Base-by-base conservation (phyloP, 2,329 filamentous ascomycete species). In the Sphaerulina vaccinii region DNA sequence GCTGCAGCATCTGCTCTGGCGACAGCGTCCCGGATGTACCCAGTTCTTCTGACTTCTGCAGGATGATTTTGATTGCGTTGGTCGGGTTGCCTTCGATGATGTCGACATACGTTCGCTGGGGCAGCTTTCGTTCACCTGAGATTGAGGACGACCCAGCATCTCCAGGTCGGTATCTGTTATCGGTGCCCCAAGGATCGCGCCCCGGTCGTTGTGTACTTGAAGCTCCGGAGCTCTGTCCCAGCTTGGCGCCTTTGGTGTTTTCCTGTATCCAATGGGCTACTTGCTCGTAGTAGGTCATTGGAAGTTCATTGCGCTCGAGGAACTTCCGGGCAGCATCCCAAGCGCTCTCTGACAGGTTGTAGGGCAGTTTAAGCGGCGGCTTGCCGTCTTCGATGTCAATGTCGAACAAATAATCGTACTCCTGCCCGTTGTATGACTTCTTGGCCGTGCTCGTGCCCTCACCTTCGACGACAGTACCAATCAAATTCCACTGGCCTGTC, bases 321-420 rank as follows among this genome's bases (percentile, higher is more conserved):
- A 97, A 99, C 66, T 90, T 96, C 29, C 87, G 89, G 0, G 93
- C 92, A 2, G 87, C 86, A 62, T 96, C 88, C 69, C 95, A 97
- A 0, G 90, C 89, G 61, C 96, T 96, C 67, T 96, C 87, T 1
- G 87, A 90, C 10, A 92, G 79, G 68, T 97, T 96, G 72, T 88
- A 97, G 0, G 92, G 90, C n/a, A 97, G 78, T 70, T 96, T 96
- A 39, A 97, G 76, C 0, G 92, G 84, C 10, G 92, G 91, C 65
- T 95, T 92, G 46, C 90, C 92, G 64, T 96, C 92, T 68, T 96
- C 89, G 56, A 96, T 95, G 63, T 96, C 91, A 21, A 96, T 91
- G 65, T 96, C 91, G 61, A 97, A 97, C 7, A 99, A 91, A 64
- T 87, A 96, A 67, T 99, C 93, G 68, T 95, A 99, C 55, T 92